phyloP scores from a whole-genome alignment of 805 yeast species.

The Candida silvatica region DNA sequence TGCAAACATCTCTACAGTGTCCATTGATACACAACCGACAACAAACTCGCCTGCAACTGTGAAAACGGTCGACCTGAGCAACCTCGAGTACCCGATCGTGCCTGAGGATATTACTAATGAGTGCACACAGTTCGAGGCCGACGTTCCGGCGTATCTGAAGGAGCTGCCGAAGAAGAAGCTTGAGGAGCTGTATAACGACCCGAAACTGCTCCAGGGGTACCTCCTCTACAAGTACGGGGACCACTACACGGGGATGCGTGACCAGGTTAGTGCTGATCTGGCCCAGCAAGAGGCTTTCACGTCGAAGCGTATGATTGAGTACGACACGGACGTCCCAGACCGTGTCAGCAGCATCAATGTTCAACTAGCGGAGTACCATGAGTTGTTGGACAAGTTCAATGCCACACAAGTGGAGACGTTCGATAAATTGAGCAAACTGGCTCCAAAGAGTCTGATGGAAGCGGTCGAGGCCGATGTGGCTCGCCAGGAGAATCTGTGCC shows the following conservation, averaged over 20 bases:
- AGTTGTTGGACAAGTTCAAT: constrained; percentile 12
- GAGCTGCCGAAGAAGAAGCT: constrained; percentile 16
- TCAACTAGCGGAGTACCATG: constrained; percentile 18
- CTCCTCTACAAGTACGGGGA: constrained; percentile 8
- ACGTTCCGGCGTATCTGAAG: constrained; percentile 15
- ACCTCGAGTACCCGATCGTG: constrained; percentile 16
- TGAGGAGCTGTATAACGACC: constrained; percentile 11
- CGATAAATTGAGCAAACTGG: constrained; percentile 19
- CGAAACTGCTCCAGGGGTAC: constrained; percentile 12
- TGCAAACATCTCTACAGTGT: too few relatives aligned
- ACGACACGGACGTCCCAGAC: constrained; percentile 16
- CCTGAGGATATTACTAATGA: constrained; percentile 9
- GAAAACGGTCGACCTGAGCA: constrained; percentile 2
- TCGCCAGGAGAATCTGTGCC: constrained; percentile 12
- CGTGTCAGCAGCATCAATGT: constrained; percentile 13
- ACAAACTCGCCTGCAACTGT: background rate
- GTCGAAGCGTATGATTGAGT: constrained; percentile 14
- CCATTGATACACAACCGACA: too few relatives aligned
- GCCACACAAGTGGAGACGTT: constrained; percentile 21
- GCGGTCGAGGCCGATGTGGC: constrained; percentile 25
- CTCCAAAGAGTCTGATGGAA: constrained; percentile 27
- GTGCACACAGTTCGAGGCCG: constrained; percentile 3
- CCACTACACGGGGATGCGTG: constrained; percentile 7
- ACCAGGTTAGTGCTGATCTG: constrained; percentile 22
- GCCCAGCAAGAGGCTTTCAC: constrained; percentile 31